These are phyloP conservation scores for Rosa hybrid DNA, from an alignment of 331 rosid genomes.

Conservation along the genomic window DNA sequence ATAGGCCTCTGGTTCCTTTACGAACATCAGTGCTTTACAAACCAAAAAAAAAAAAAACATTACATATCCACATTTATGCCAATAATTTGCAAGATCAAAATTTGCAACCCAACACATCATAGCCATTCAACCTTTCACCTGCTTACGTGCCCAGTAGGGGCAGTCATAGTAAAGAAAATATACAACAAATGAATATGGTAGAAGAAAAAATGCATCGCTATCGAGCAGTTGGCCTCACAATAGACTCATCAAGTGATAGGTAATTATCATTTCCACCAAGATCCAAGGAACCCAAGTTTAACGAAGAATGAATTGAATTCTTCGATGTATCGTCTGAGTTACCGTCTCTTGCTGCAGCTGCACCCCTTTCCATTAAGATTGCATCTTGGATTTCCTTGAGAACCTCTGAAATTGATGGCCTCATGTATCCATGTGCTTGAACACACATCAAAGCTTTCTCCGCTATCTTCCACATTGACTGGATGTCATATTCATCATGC, in stretches of 20 bases:
- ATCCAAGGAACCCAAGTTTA: conserved; percentile 44
- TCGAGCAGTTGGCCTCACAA: conserved; percentile 49
- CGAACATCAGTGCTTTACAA: neutral
- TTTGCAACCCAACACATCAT: neutral
- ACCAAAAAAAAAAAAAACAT: neutral
- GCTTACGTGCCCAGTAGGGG: neutral
- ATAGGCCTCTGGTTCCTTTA: neutral
- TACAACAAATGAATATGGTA: neutral
- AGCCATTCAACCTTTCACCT: conserved; percentile 2
- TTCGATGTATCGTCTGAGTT: conserved; percentile 47
- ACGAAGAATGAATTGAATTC: conserved; percentile 45
- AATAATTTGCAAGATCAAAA: neutral
- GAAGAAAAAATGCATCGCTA: conserved; percentile 15
- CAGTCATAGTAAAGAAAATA: conserved; percentile 1
- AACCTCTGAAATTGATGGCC: conserved; percentile 94
- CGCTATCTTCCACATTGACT: conserved; percentile 98
- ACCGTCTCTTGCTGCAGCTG: conserved; percentile 41
- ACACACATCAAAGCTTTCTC: conserved; percentile 98
- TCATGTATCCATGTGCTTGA: conserved; percentile 78
- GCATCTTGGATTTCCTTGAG: conserved; percentile 97
- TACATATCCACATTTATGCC: neutral
- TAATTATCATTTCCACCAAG: conserved; percentile 42
- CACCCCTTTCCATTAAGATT: conserved; percentile 69
- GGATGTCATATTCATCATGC: conserved; percentile 65
- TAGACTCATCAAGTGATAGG: conserved; percentile 50